Base-by-base conservation (phyloP, 257 asterid species). In the Buddleja alternifolia region DNA sequence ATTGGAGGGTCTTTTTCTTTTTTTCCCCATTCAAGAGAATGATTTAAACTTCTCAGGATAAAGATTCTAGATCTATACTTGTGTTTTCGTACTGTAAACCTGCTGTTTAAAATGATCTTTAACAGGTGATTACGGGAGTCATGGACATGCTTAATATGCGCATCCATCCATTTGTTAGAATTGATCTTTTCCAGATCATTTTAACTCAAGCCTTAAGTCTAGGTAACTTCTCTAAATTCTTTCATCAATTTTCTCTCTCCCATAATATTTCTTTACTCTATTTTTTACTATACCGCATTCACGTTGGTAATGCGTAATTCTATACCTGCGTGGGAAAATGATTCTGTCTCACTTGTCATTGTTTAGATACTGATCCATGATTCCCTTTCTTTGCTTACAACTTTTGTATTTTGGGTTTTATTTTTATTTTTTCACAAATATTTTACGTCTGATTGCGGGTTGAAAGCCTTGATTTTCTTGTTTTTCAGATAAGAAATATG, bases 101-200 rank as follows among this genome's bases (percentile, higher is more conserved):
- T 73, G 21, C 74, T 80, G 67, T 67, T 69, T 77, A 53, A 75
- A 60, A 59, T 68, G 67, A 52, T 55, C 17, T 56, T 60, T 63
- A 78, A 77, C 95, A 92, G 98, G 97, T 92, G 66, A 83, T 90
- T 81, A 81, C 78, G 23, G 98, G 96, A 69, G 90, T 85, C 67
- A 79, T 92, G 96, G 79, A 72, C 78, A 61, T 72, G 71, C 97
- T 92, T 53, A 76, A 70, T 68, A 74, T 86, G 84, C 73, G 72
- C 55, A 90, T 92, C 59, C 95, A 91, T 67, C 95, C 96, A 25
- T 92, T 84, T 75, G 82, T 92, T 75, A 83, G 96, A 79, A 74
- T 90, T 51, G 98, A 92, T 84, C 88, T 88, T 73, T 74, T 92
- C 73, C 91, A 90, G 87, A 79, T 93, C 71, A 77, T 88, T 74